These are phyloP conservation scores for Mortierella polycephala DNA, from an alignment of 371 early-diverging fungal genomes.

Conservation along the genomic window DNA sequence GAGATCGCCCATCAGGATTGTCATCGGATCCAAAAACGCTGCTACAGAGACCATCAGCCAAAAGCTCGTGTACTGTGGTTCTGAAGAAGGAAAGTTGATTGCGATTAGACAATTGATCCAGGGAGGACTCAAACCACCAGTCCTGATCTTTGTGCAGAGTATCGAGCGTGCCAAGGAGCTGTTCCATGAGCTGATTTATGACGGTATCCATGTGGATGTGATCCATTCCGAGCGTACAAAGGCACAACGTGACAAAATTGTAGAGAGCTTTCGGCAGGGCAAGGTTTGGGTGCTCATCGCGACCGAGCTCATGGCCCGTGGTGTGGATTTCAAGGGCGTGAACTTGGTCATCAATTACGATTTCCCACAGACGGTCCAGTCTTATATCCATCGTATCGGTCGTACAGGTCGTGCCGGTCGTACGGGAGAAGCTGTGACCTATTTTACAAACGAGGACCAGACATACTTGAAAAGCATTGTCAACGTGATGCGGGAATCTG, in stretches of 20 bases:
- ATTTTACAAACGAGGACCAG: constrained; percentile 94
- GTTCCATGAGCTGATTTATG: constrained; percentile 94
- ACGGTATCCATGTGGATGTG: constrained; percentile 96
- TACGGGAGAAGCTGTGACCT: constrained; percentile 83
- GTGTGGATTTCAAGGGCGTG: constrained; percentile 95
- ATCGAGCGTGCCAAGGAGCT: constrained; percentile 96
- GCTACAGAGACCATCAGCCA: constrained; percentile 94
- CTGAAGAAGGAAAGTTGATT: constrained; percentile 93
- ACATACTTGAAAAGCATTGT: constrained; percentile 90
- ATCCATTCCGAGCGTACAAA: constrained; percentile 95
- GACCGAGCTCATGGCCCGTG: constrained; percentile 97
- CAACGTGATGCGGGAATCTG: constrained; percentile 96
- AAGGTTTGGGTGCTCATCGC: constrained; percentile 96
- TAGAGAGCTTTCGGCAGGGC: constrained; percentile 90
- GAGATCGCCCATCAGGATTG: constrained; percentile 88
- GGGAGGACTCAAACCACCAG: constrained; percentile 88
- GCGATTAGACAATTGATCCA: constrained; percentile 91
- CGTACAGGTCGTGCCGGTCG: constrained; percentile 95
- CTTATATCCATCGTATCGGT: constrained; percentile 94
- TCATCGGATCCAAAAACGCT: constrained; percentile 92
- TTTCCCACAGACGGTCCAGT: constrained; percentile 92
- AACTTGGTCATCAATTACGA: constrained; percentile 96
- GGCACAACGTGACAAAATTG: constrained; percentile 90
- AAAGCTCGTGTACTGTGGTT: constrained; percentile 90
- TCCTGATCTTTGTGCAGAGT: constrained; percentile 95